Evolutionary conservation across 2,329 filamentous ascomycete species (phyloP).

Genomic region (Atkinsonella hypoxylon): DNA sequence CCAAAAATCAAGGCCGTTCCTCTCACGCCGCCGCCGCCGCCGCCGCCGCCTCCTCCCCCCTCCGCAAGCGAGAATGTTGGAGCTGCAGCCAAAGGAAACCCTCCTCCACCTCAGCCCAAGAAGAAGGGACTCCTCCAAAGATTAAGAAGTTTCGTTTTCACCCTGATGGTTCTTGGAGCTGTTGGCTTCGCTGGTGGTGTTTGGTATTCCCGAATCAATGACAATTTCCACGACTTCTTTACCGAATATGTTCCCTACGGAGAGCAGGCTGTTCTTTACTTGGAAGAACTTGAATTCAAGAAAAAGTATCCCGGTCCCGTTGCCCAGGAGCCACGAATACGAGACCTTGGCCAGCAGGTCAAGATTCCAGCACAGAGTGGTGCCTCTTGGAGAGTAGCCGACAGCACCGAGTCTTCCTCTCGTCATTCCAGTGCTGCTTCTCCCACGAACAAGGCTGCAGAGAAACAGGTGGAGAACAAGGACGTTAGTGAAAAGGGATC

Average conservation of each 20-base stretch:
- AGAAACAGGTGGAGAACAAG: slow-evolving; percentile 17
- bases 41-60: slow-evolving; percentile 15
- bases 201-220: slow-evolving; percentile 84
- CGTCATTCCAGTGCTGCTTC: slow-evolving; percentile 49
- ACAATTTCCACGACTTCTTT: slow-evolving; percentile 99
- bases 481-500: slow-evolving; percentile 18
- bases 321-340: slow-evolving; percentile 30
- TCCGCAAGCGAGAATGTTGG: background rate
- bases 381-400: slow-evolving; percentile 65
- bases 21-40: slow-evolving; percentile 18
- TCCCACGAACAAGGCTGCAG: slow-evolving; percentile 16
- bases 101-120: slow-evolving; percentile 27
- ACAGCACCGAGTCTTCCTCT: slow-evolving; percentile 42
- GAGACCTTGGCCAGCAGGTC: slow-evolving; percentile 56
- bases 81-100: slow-evolving; percentile 10
- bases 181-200: slow-evolving; percentile 79
- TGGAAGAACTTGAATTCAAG: slow-evolving; percentile 89
- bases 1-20: slow-evolving; percentile 17
- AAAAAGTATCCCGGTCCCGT: slow-evolving; percentile 57
- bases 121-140: slow-evolving; percentile 58
- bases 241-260: slow-evolving; percentile 93
- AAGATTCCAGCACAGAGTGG: slow-evolving; percentile 80
- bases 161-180: slow-evolving; percentile 62
- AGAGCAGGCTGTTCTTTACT: slow-evolving; percentile 86
- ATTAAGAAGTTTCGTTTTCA: slow-evolving; percentile 66